Base-by-base conservation (phyloP, 2,329 filamentous ascomycete species). In the Colletotrichum sp. region DNA sequence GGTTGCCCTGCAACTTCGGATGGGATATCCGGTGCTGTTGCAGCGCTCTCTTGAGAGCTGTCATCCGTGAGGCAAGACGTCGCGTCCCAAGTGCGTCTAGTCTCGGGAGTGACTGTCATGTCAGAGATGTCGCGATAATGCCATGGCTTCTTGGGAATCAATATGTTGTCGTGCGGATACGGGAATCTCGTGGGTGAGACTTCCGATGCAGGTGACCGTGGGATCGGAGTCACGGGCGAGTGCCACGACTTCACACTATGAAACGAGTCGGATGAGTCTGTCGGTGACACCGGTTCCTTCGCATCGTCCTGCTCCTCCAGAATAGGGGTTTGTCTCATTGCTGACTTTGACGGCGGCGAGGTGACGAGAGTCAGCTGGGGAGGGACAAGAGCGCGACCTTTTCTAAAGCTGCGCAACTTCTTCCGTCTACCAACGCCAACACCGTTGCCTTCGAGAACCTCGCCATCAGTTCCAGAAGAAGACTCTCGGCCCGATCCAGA, bases 171-270 rank as follows among this genome's bases (percentile, higher is more conserved):
- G 67, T 87, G 84, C 2, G 84, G 83, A 68, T 85, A 85, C 12
- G 85, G 84, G 75, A 85, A 86, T 24, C 64, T 75, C n/a, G 75
- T 76, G 13, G 80, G 81, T 5, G 80, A 77, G 18, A 83, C 83
- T 32, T 84, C 85, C 6, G 87, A 87, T 18, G 84, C 80, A 22
- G 88, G 86, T 4, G 89, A 89, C 8, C 85, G 86, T 26, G 87
- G 86, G 4, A 87, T 81, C 30, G 87, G 83, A 7, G 84, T 84
- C 48, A 85, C 81, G 12, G 86, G 84, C 26, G 89, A 88, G 77
- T 88, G 85, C 89, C 89, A 90, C 10, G 89, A 89, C 75, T 89
- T 85, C 7, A 87, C 84, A 72, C 87, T 90, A 79, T 90, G 89
- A 77, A 92, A 91, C 1, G 90, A 91, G 68, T 90, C 90, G 18